phyloP scores from a whole-genome alignment of 1,139 yeast genomes.

The Candida freyschussii region DNA sequence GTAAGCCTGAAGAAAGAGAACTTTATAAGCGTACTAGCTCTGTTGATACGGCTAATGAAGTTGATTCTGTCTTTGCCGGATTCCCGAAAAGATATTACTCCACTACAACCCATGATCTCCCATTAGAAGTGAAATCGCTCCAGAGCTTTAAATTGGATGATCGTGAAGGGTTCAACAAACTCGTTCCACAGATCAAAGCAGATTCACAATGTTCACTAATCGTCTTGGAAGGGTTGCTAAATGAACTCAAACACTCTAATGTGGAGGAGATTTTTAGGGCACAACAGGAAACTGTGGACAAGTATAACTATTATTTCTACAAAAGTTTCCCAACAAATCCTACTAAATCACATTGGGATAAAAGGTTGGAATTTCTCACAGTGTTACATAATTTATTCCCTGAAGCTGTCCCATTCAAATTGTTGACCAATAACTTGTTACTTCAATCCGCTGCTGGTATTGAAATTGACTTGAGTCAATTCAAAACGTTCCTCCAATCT shows the following conservation, averaged over 20 bases:
- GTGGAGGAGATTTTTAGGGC: conserved; percentile 22
- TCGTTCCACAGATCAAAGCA: conserved; percentile 6
- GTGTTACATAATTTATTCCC: conserved; percentile 38
- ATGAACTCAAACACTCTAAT: conserved; percentile 13
- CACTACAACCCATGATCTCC: conserved; percentile 5
- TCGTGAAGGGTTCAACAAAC: conserved; percentile 4
- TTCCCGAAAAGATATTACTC: conserved; percentile 39
- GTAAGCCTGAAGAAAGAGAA: conserved; percentile 34
- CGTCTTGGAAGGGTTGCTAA: conserved; percentile 13
- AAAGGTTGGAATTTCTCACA: conserved; percentile 36
- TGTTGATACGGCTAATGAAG: conserved; percentile 18
- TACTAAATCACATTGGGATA: conserved; percentile 30
- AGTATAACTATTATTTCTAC: conserved; percentile 24
- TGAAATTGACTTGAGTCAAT: conserved; percentile 10
- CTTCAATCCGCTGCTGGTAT: conserved; percentile 18
- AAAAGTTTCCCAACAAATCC: conserved; percentile 29
- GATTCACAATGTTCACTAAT: conserved; percentile 9
- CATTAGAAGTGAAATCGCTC: conserved; percentile 9
- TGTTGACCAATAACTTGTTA: conserved; percentile 8
- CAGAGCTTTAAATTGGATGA: conserved; percentile 16
- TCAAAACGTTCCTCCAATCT: conserved; percentile 6
- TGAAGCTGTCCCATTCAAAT: conserved; percentile 26
- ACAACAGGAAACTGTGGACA: conserved; percentile 2
- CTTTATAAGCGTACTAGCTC: conserved; percentile 24
- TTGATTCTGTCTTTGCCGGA: conserved; percentile 48